phyloP scores from a whole-genome alignment of 345 rosid species.

The Sonneratia caseolaris region DNA sequence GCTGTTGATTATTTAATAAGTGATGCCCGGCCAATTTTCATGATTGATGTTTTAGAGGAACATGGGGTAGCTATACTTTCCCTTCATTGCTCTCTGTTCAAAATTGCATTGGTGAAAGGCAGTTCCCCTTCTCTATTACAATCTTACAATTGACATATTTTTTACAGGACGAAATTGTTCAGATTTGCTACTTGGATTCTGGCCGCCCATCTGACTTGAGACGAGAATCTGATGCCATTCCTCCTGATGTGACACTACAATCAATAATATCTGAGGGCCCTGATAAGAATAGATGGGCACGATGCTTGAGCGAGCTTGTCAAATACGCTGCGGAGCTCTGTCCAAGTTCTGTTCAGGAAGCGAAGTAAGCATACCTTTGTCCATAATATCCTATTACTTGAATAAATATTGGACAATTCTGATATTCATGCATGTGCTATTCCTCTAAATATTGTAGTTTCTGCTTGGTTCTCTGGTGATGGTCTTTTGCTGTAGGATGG shows the following conservation, averaged over 20 bases:
- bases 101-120: background rate
- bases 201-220: conserved; percentile 87
- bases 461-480: background rate
- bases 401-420: background rate
- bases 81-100: conserved; percentile 1
- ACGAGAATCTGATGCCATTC: conserved; percentile 83
- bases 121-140: background rate
- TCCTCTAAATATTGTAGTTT: background rate
- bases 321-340: conserved; percentile 94
- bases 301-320: conserved; percentile 90
- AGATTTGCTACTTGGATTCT: conserved; percentile 92
- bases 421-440: background rate
- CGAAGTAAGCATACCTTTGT: conserved; percentile 57
- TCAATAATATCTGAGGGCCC: conserved; percentile 93
- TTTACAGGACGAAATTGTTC: conserved; percentile 90
- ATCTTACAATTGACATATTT: background rate
- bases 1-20: conserved; percentile 48
- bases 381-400: background rate
- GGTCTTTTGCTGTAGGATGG: conserved; percentile 38
- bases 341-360: conserved; percentile 85
- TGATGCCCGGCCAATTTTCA: conserved; percentile 84
- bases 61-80: conserved; percentile 60
- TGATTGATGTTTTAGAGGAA: conserved; percentile 92
- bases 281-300: conserved; percentile 94
- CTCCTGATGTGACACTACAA: conserved; percentile 89